phyloP scores from a whole-genome alignment of 225 moss, liverwort and hornwort species.

The Physcomitrium patens region DNA sequence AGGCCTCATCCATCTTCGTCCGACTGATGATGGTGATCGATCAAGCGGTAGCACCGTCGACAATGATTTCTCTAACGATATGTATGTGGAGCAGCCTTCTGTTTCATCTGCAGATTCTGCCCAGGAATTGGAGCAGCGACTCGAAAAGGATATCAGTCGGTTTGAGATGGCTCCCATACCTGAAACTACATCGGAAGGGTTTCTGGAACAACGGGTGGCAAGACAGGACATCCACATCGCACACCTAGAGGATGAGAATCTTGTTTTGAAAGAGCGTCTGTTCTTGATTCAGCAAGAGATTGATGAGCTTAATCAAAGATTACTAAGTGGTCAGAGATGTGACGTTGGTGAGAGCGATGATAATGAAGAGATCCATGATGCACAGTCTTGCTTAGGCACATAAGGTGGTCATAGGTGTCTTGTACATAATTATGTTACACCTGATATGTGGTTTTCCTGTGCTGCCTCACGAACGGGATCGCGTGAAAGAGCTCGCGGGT shows the following conservation, averaged over 20 bases:
- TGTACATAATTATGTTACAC: background rate
- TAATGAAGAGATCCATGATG: constrained; percentile 21
- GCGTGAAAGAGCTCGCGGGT: constrained; percentile 19
- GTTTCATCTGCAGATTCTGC: constrained; percentile 45
- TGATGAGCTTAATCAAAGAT: constrained; percentile 32
- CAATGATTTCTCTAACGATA: constrained; percentile 20
- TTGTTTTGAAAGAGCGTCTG: constrained; percentile 42
- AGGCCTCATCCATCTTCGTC: constrained; percentile 60
- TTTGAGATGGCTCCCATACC: constrained; percentile 34
- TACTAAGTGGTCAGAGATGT: constrained; percentile 26
- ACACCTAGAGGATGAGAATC: constrained; percentile 44
- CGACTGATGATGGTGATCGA: constrained; percentile 31
- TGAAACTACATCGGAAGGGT: background rate
- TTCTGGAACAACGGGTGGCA: constrained; percentile 27
- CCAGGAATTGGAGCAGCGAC: constrained; percentile 39
- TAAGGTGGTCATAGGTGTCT: constrained; percentile 1
- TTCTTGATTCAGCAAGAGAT: constrained; percentile 44
- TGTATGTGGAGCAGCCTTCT: constrained; percentile 26
- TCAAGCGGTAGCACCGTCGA: constrained; percentile 9
- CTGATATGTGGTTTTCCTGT: constrained; percentile 28
- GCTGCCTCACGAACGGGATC: background rate
- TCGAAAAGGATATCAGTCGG: constrained; percentile 36
- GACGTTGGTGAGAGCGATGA: constrained; percentile 22
- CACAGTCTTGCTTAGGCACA: constrained; percentile 24
- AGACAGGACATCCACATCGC: constrained; percentile 42